These are phyloP conservation scores for Panaeolus cyanescens DNA, from an alignment of 768 basidiomycete species.

Conservation along the genomic window DNA sequence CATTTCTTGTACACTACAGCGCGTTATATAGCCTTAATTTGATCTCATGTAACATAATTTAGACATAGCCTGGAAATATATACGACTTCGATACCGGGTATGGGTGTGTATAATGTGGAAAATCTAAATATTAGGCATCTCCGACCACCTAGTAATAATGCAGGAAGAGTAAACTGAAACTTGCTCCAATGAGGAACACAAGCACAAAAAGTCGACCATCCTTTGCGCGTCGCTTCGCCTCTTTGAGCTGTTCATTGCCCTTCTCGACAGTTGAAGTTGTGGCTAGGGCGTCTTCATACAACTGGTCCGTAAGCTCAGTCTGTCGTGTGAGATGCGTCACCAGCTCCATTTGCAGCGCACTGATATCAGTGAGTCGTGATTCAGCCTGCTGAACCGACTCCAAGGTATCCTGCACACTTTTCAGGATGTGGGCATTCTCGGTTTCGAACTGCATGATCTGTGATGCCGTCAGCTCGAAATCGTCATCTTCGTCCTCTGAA, in stretches of 20 bases:
- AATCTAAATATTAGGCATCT: conserved; percentile 13
- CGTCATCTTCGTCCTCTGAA: conserved; percentile 72
- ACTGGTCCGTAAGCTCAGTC: conserved; percentile 88
- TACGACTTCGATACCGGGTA: background rate
- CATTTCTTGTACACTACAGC: conserved; percentile 1
- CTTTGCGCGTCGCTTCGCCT: conserved; percentile 84
- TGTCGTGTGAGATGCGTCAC: conserved; percentile 86
- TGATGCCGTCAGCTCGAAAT: conserved; percentile 79
- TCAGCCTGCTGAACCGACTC: conserved; percentile 93
- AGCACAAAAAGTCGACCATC: conserved; percentile 90
- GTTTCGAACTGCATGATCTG: conserved; percentile 92
- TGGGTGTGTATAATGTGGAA: background rate
- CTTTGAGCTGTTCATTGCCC: conserved; percentile 88
- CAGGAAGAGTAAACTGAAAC: conserved; percentile 87
- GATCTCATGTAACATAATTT: background rate
- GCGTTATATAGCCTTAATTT: background rate
- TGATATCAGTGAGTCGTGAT: conserved; percentile 89
- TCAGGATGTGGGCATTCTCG: conserved; percentile 87
- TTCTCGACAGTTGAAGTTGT: conserved; percentile 85
- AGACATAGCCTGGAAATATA: background rate
- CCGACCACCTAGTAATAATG: conserved; percentile 72
- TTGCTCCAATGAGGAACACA: conserved; percentile 90
- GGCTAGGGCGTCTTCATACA: conserved; percentile 93
- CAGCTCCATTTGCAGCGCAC: conserved; percentile 89
- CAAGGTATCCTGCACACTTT: conserved; percentile 81